Evolutionary conservation across 352 stramenopile genomes (phyloP).

Genomic region (Stephanocyclus meneghinianus): DNA sequence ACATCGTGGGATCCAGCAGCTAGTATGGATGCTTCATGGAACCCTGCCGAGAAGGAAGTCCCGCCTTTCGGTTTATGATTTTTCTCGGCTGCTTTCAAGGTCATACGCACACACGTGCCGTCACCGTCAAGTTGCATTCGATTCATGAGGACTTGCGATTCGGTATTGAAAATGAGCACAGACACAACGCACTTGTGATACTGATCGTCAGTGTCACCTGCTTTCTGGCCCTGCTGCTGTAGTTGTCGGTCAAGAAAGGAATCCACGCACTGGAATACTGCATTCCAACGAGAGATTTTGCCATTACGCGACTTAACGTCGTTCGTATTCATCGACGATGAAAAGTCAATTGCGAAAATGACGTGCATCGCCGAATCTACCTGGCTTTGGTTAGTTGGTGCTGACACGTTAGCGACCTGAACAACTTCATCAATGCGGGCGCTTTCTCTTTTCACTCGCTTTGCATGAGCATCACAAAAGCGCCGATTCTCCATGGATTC

Average conservation of each 20-base stretch:
- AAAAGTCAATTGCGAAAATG: conserved; percentile 29
- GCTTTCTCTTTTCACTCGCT: conserved; percentile 1
- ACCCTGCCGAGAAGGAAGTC: conserved; percentile 2
- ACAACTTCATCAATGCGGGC: neutral
- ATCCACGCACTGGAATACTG: conserved; percentile 19
- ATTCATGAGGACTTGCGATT: conserved; percentile 6
- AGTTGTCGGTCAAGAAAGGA: conserved; percentile 13
- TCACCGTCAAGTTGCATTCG: conserved; percentile 4
- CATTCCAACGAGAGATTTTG: conserved; percentile 17
- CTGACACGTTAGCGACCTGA: neutral
- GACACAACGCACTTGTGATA: conserved; percentile 6
- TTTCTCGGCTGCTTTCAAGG: neutral
- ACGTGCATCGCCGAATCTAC: neutral
- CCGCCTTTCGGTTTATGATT: neutral
- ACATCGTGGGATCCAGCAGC: neutral
- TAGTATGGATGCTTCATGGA: neutral
- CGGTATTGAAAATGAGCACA: conserved; percentile 17
- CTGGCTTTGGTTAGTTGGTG: neutral
- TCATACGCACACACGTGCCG: neutral
- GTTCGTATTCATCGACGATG: conserved; percentile 1
- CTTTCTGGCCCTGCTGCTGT: neutral
- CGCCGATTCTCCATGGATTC: neutral
- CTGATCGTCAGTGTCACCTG: neutral
- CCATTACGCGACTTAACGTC: conserved; percentile 8
- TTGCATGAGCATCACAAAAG: neutral